phyloP scores from a whole-genome alignment of 225 moss, liverwort and hornwort species.

The Pseudoscleropodium purum region DNA sequence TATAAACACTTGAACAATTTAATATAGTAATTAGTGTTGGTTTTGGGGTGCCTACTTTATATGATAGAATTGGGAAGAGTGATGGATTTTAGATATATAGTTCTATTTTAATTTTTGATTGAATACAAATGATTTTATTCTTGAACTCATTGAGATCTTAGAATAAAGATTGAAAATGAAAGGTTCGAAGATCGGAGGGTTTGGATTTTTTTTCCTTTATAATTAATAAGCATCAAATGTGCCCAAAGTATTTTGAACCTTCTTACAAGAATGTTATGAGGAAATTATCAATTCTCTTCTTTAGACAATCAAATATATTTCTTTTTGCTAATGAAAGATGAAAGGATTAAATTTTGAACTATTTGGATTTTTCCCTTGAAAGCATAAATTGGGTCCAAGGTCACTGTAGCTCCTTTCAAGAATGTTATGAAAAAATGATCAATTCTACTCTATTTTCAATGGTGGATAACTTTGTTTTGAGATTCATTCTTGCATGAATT shows the following conservation, averaged over 20 bases:
- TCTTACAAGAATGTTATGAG: background rate
- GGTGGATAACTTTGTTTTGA: background rate
- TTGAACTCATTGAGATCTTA: background rate
- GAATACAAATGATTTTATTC: background rate
- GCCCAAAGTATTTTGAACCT: background rate
- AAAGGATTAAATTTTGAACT: background rate
- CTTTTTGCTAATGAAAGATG: background rate
- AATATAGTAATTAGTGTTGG: too few relatives aligned
- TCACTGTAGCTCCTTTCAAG: background rate
- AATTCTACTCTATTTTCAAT: background rate
- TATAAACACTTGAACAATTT: too few relatives aligned
- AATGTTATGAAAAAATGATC: background rate
- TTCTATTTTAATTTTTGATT: background rate
- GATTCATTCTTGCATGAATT: background rate
- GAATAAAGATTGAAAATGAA: background rate
- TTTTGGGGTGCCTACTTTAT: too few relatives aligned
- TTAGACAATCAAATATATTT: background rate
- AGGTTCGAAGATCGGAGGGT: background rate
- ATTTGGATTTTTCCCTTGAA: background rate
- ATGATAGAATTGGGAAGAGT: background rate
- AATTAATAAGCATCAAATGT: background rate
- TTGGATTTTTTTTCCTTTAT: too few relatives aligned
- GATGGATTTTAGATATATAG: background rate
- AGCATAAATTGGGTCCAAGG: background rate
- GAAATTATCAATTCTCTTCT: background rate